A percentile compares a stretch with the other conserved stretches of the same genome.
Evolutionary conservation across 2,329 filamentous ascomycete genomes (phyloP).

Genomic region (Calycina herbarum): DNA sequence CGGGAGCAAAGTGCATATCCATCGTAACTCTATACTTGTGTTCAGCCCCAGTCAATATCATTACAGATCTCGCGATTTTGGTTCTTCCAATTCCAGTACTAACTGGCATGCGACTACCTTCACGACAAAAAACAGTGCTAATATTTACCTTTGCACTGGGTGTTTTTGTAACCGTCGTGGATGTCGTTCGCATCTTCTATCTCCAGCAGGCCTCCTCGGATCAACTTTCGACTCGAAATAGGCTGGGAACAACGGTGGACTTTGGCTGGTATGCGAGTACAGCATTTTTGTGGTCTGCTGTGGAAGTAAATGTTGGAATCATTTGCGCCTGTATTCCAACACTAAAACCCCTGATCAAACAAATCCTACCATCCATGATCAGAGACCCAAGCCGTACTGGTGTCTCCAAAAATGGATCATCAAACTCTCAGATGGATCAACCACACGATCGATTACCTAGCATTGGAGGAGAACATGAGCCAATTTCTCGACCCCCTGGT

Average conservation of each 20-base stretch:
- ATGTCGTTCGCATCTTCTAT: constrained; percentile 88
- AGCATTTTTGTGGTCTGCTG: constrained; percentile 92
- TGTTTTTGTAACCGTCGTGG: constrained; percentile 83
- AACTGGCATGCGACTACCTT: constrained; percentile 80
- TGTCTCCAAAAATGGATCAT: constrained; percentile 23
- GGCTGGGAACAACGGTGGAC: constrained; percentile 50
- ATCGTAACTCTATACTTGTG: constrained; percentile 60
- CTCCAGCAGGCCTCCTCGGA: constrained; percentile 56
- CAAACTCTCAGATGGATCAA: constrained; percentile 21
- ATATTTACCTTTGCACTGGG: constrained; percentile 84
- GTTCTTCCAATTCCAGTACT: constrained; percentile 86
- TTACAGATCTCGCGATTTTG: constrained; percentile 85
- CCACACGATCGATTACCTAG: constrained; percentile 11
- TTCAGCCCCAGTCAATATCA: constrained; percentile 86
- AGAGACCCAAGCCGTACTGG: constrained; percentile 22
- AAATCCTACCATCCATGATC: constrained; percentile 34
- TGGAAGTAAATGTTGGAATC: constrained; percentile 89
- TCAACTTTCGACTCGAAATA: constrained; percentile 9
- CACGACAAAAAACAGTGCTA: constrained; percentile 83
- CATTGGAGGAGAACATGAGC: neutral
- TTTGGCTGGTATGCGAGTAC: constrained; percentile 76
- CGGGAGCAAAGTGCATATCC: constrained; percentile 48
- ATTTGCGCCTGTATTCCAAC: constrained; percentile 89
- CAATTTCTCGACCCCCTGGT: constrained; percentile 15
- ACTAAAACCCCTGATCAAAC: constrained; percentile 78